Base-by-base conservation (phyloP, 176 grass and related monocot species). In the Eleusine coracana region DNA sequence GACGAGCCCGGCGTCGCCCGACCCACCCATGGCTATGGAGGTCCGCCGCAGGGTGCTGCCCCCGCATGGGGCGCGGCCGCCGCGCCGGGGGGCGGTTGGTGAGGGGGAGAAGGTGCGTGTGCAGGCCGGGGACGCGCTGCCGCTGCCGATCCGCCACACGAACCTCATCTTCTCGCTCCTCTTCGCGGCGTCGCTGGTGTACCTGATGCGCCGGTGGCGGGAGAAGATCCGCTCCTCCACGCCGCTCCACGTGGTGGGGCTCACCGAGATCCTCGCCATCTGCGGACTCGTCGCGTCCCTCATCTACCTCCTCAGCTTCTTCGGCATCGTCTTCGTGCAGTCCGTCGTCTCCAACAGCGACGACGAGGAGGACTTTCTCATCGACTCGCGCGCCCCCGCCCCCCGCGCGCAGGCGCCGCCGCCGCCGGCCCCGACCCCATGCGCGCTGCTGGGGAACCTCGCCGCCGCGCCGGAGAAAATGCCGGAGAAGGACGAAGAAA, bases 261-360 rank as follows among this genome's bases (percentile, higher is more conserved):
- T 94, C 70, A 70, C 73, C 28, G 89, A 94, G 87, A 94, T 94
- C 66, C 37, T 94, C 68, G 92, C 92, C 73, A 89, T 94, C 78
- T 91, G 87, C 78, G 90, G 90, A 70, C 93, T 95, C 75, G 80
- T 92, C 18, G 88, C 82, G 0, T 95, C 93, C 0, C 90, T 92
- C 71, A 90, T 95, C 82, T 95, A 95, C 80, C 90, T 95, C 34
- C 84, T 95, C 75, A 88, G 85, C 72, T 95, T 95, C 88, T 95
- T 90, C 83, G 93, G 93, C 67, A 92, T 95, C 80, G 90, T 85
- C 70, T 95, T 90, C 82, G 86, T 95, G 5, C 93, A 95, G 71
- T 92, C 93, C 69, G 77, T 90, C 71, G 84, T 95, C 7, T 95
- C 93, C 85, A 90, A 81, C 79, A 83, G 82, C 78, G 93, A 95